phyloP scores from a whole-genome alignment of 371 early-diverging fungal genomes.

The Mucor lusitanicus region DNA sequence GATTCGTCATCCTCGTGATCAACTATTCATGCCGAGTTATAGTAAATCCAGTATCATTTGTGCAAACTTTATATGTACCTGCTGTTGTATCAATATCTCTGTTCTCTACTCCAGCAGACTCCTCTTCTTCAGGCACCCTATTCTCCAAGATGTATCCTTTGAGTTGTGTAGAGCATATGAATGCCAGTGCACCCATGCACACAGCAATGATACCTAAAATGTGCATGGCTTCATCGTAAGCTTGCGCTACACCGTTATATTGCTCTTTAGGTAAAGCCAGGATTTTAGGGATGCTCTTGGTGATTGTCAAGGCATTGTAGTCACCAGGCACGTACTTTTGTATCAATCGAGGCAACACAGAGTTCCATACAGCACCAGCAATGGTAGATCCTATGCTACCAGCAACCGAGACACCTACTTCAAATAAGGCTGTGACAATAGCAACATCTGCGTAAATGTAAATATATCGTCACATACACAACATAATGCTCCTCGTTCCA shows the following conservation, averaged over 20 bases:
- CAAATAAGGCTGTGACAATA: conserved; percentile 39
- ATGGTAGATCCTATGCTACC: conserved; percentile 43
- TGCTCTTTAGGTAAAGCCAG: conserved; percentile 19
- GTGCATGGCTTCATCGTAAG: conserved; percentile 31
- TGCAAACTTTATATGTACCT: background rate
- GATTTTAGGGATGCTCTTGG: conserved; percentile 10
- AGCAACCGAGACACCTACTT: conserved; percentile 41
- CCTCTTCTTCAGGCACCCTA: background rate
- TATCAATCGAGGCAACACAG: conserved; percentile 36
- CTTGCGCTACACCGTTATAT: conserved; percentile 8
- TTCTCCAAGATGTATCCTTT: background rate
- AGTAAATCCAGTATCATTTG: too few species aligned
- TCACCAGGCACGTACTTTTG: conserved; percentile 37
- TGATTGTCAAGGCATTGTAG: conserved; percentile 17
- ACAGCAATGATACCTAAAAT: conserved; percentile 38
- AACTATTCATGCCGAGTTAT: too few species aligned
- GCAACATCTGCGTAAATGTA: conserved; percentile 24
- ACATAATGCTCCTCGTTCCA: too few species aligned
- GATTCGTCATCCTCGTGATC: too few species aligned
- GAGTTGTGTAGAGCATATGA: background rate
- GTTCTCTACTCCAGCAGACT: background rate
- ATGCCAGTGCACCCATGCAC: conserved; percentile 7
- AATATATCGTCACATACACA: too few species aligned
- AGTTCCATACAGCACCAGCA: conserved; percentile 52
- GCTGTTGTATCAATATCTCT: background rate